These are phyloP conservation scores for Leishmania gerbilli DNA, from an alignment of 208 protist genomes.

Conservation along the genomic window DNA sequence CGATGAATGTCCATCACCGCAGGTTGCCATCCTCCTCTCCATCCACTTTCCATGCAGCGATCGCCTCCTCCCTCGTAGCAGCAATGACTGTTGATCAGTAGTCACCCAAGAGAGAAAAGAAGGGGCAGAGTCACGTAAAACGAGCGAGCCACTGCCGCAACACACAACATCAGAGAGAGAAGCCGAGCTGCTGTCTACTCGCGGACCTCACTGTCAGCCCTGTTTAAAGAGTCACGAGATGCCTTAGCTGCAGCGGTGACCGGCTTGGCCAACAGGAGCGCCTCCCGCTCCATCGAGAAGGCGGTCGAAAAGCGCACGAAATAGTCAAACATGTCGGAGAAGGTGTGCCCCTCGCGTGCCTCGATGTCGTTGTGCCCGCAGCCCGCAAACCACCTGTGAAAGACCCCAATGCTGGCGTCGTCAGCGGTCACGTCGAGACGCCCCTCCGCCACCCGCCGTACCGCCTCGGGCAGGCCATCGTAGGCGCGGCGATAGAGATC, in stretches of 20 bases:
- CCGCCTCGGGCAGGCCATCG: conserved; percentile 3
- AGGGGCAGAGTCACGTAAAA: not conserved
- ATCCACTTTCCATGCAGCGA: not conserved
- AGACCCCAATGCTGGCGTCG: conserved; percentile 31
- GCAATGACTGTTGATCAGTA: not conserved
- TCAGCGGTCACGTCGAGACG: conserved; percentile 2
- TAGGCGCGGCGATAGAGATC: conserved; percentile 26
- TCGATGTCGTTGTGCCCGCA: conserved; percentile 80
- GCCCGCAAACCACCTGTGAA: conserved; percentile 47
- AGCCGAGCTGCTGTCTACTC: not conserved
- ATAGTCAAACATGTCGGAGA: conserved; percentile 23
- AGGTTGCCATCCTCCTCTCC: not conserved
- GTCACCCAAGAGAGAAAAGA: conserved; percentile 5
- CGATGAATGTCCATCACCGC: not conserved
- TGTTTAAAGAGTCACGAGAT: not conserved
- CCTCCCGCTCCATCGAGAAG: conserved; percentile 17
- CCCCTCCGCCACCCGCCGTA: not conserved
- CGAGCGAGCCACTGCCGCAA: not conserved
- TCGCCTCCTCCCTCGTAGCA: not conserved
- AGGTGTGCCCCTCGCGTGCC: conserved; percentile 14
- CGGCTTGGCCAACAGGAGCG: not conserved
- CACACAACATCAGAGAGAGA: not conserved
- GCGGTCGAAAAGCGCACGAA: conserved; percentile 36
- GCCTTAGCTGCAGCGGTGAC: not conserved
- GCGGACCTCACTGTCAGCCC: not conserved